Conservation (phyloP, 2,329 filamentous ascomycete genomes). For the Aspergillus brasiliensis region DNA sequence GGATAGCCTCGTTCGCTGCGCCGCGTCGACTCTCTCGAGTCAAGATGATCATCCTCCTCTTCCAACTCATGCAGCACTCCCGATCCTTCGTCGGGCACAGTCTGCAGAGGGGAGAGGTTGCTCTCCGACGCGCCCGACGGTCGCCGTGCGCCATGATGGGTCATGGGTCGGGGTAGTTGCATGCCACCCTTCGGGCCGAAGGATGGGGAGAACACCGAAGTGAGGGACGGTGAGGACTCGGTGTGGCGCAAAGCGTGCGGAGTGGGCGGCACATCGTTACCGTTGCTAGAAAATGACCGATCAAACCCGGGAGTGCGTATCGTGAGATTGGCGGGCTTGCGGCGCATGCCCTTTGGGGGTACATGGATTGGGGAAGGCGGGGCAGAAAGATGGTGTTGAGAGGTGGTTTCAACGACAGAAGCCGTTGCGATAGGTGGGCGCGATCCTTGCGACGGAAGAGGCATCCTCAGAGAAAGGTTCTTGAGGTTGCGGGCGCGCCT, state of each 20-base stretch:
- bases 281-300: conserved; percentile 51
- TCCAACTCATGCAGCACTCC: conserved; percentile 49
- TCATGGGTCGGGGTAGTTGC: conserved; percentile 48
- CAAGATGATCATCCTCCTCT: conserved; percentile 52
- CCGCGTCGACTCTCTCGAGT: conserved; percentile 59
- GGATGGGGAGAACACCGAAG: conserved; percentile 54
- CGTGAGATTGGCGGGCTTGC: conserved; percentile 62
- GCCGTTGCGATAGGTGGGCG: conserved; percentile 53
- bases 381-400: conserved; percentile 48
- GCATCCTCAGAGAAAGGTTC: conserved; percentile 64
- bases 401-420: conserved; percentile 48
- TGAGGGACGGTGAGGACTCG: conserved; percentile 63
- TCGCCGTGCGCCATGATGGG: conserved; percentile 33
- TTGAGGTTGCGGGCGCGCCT: conserved; percentile 61
- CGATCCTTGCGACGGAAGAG: conserved; percentile 45
- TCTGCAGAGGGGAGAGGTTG: conserved; percentile 28
- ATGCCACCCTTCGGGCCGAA: conserved; percentile 54
- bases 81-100: conserved; percentile 30
- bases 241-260: conserved; percentile 61
- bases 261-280: conserved; percentile 58
- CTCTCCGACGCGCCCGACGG: conserved; percentile 35
- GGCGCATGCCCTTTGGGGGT: conserved; percentile 55
- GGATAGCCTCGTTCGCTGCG: conserved; percentile 66
- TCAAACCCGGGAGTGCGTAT: conserved; percentile 59
- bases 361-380: conserved; percentile 61